phyloP scores from a whole-genome alignment of 1,139 yeast species.

The Suhomyces ambrosiae region DNA sequence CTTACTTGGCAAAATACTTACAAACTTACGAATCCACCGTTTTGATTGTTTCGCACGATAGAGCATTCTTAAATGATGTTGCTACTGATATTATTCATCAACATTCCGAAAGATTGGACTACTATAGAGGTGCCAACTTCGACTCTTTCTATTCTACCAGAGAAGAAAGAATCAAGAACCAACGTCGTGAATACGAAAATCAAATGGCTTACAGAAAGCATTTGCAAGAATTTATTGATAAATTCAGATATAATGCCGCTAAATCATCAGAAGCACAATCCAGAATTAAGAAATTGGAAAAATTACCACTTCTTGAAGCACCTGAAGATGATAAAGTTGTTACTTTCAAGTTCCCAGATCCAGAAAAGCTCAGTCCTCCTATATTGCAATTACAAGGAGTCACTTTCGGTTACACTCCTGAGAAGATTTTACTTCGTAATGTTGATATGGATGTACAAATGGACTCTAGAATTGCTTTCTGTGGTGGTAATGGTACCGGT shows the following conservation, averaged over 20 bases:
- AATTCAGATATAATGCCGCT: conserved; percentile 95
- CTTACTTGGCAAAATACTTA: conserved; percentile 85
- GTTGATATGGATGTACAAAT: conserved; percentile 90
- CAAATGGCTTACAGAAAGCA: conserved; percentile 96
- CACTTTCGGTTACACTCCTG: conserved; percentile 77
- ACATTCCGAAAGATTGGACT: conserved; percentile 94
- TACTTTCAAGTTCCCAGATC: conserved; percentile 92
- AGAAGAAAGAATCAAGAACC: conserved; percentile 93
- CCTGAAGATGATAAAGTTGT: conserved; percentile 91
- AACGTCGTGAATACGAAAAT: conserved; percentile 90
- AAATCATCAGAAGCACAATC: conserved; percentile 97
- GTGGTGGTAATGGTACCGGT: conserved; percentile 99
- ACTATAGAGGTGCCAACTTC: conserved; percentile 91
- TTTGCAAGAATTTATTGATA: conserved; percentile 91
- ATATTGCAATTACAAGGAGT: conserved; percentile 86
- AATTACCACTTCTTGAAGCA: conserved; percentile 86
- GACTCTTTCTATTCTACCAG: conserved; percentile 91
- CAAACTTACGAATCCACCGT: conserved; percentile 92
- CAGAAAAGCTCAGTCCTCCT: conserved; percentile 91
- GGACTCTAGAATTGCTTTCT: conserved; percentile 93
- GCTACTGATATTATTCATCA: conserved; percentile 98
- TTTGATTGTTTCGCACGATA: conserved; percentile 94
- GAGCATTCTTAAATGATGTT: conserved; percentile 94
- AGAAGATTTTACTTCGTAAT: conserved; percentile 60
- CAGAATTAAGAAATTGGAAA: conserved; percentile 93